Percentiles rank a stretch among this genome's conserved stretches.
These are phyloP conservation scores for Fusarium continuum DNA, from an alignment of 2,329 filamentous ascomycete genomes.

Conservation along the genomic window DNA sequence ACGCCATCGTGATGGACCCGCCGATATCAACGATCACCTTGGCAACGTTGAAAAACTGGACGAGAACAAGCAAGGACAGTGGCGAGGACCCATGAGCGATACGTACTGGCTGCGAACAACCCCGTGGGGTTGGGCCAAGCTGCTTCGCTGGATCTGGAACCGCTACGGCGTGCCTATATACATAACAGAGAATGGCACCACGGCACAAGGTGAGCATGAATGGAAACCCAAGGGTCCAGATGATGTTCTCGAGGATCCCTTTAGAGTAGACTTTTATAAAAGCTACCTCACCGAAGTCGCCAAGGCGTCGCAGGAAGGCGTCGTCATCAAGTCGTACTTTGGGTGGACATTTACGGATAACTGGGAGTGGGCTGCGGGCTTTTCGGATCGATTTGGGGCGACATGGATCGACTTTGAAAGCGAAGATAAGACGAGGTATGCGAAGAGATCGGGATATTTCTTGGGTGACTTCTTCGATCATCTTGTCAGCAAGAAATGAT, in stretches of 20 bases:
- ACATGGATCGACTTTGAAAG: constrained; percentile 52
- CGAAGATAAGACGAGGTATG: constrained; percentile 27
- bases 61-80: constrained; percentile 47
- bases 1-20: constrained; percentile 46
- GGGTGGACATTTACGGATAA: constrained; percentile 55
- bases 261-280: constrained; percentile 51
- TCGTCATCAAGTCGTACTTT: constrained; percentile 53
- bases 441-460: constrained; percentile 38
- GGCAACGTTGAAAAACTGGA: constrained; percentile 52
- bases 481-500: constrained; percentile 21
- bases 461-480: constrained; percentile 33
- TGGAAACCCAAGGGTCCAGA: constrained; percentile 44
- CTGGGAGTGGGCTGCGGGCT: constrained; percentile 57
- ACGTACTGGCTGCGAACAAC: constrained; percentile 53
- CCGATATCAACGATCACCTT: constrained; percentile 52
- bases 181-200: constrained; percentile 56
- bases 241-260: constrained; percentile 50
- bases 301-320: constrained; percentile 49
- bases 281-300: constrained; percentile 51
- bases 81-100: constrained; percentile 49
- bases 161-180: constrained; percentile 53
- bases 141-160: constrained; percentile 53
- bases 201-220: constrained; percentile 51
- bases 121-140: constrained; percentile 51
- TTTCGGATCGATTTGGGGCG: constrained; percentile 51